Conservation (phyloP, 805 yeast species). For the Candida manassasensis region DNA sequence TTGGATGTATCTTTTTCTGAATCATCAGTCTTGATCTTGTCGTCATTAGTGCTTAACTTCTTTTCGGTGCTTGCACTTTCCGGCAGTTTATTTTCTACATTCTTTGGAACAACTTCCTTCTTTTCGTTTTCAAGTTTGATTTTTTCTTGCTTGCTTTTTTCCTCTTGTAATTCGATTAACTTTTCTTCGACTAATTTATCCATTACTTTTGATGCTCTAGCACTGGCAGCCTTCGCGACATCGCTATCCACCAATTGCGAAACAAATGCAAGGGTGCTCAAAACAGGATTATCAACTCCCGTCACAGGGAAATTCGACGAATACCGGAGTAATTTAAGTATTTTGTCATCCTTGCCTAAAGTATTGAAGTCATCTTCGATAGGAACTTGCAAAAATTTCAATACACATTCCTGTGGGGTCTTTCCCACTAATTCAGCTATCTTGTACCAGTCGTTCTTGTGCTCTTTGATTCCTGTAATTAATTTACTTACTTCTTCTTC, state of each 20-base stretch:
- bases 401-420: slow-evolving; percentile 73
- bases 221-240: slow-evolving; percentile 78
- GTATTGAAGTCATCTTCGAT: slow-evolving; percentile 70
- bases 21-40: neutral
- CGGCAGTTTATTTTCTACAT: slow-evolving; percentile 10
- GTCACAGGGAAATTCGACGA: slow-evolving; percentile 83
- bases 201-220: slow-evolving; percentile 49
- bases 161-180: slow-evolving; percentile 3
- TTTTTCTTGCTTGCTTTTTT: slow-evolving; percentile 9
- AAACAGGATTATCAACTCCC: slow-evolving; percentile 85
- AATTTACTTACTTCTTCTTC: slow-evolving; percentile 56
- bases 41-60: neutral
- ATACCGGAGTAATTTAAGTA: slow-evolving; percentile 69
- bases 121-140: slow-evolving; percentile 9
- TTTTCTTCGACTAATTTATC: slow-evolving; percentile 40
- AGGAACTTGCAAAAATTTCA: slow-evolving; percentile 74
- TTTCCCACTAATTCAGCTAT: slow-evolving; percentile 60
- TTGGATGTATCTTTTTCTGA: neutral
- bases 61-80: neutral
- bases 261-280: slow-evolving; percentile 87
- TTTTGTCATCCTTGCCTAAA: slow-evolving; percentile 25
- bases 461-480: slow-evolving; percentile 56
- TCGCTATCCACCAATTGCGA: slow-evolving; percentile 81
- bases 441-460: slow-evolving; percentile 74
- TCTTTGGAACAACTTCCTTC: slow-evolving; percentile 8